Evolutionary conservation across 768 basidiomycete genomes (phyloP).

Genomic region (Naganishia antarctica): DNA sequence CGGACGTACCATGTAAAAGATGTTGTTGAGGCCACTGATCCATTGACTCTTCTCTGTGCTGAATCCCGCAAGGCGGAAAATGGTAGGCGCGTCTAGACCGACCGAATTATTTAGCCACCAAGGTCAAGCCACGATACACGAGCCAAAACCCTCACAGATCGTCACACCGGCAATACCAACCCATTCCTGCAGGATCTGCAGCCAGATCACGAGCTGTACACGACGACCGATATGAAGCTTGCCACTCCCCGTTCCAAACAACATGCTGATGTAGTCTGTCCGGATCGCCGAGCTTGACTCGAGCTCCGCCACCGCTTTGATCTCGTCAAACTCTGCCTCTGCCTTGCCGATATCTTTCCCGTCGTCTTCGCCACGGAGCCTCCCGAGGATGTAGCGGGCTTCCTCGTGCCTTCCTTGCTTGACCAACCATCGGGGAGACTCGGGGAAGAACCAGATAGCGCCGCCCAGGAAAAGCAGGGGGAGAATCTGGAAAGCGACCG

Average conservation of each 20-base stretch:
- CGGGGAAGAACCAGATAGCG: constrained; percentile 32
- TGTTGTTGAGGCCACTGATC: constrained; percentile 3
- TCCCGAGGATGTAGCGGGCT: constrained; percentile 27
- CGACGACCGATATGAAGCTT: constrained; percentile 17
- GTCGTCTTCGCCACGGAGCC: constrained; percentile 19
- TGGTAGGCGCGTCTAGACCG: constrained; percentile 6
- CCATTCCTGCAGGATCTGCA: constrained; percentile 23
- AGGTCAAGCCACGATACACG: too few relatives aligned
- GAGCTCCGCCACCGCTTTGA: constrained; percentile 35
- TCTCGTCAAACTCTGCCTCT: too few relatives aligned
- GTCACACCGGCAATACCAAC: constrained; percentile 16
- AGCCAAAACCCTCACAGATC: too few relatives aligned
- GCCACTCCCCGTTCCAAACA: constrained; percentile 1
- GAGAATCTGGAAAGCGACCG: constrained; percentile 37
- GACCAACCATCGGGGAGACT: constrained; percentile 41
- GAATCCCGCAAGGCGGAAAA: constrained; percentile 4
- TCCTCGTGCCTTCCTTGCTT: constrained; percentile 30
- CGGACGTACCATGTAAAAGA: constrained; percentile 12
- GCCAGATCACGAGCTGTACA: constrained; percentile 19
- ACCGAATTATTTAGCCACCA: too few relatives aligned
- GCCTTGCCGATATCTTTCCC: constrained; percentile 31
- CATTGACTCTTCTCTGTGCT: not conserved
- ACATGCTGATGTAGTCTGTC: not conserved
- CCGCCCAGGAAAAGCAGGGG: constrained; percentile 31
- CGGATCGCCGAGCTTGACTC: constrained; percentile 15